Evolutionary conservation across 108 stramenopile genomes (phyloP).

Genomic region (Discostella stelligeroides): DNA sequence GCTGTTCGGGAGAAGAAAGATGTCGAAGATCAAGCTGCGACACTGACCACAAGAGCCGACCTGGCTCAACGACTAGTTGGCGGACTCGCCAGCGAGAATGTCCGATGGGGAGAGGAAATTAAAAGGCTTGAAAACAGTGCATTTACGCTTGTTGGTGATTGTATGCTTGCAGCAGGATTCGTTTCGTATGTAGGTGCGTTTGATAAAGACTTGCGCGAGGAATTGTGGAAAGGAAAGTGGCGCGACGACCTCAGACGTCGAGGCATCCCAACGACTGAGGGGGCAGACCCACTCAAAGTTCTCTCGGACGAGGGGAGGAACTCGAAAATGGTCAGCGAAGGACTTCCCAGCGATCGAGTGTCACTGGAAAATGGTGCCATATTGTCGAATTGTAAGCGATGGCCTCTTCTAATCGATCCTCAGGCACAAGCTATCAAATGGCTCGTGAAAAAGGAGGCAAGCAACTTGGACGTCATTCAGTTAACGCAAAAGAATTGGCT

Average conservation of each 20-base stretch:
- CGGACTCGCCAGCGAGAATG: conserved; percentile 86
- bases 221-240: conserved; percentile 80
- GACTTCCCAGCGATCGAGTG: conserved; percentile 89
- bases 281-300: conserved; percentile 78
- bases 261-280: conserved; percentile 75
- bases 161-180: conserved; percentile 89
- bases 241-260: conserved; percentile 66
- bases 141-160: conserved; percentile 82
- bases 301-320: conserved; percentile 84
- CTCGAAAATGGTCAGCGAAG: conserved; percentile 85
- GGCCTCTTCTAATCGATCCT: conserved; percentile 84
- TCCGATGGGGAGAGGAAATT: conserved; percentile 87
- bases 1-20: conserved; percentile 81
- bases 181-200: conserved; percentile 94
- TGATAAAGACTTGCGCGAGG: conserved; percentile 76
- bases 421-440: conserved; percentile 92
- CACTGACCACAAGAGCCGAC: conserved; percentile 66
- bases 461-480: conserved; percentile 62
- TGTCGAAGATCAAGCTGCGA: conserved; percentile 81
- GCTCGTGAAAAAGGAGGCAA: conserved; percentile 79
- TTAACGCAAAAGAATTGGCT: conserved; percentile 88
- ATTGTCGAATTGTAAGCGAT: conserved; percentile 86
- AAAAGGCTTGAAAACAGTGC: conserved; percentile 70
- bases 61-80: conserved; percentile 86
- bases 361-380: conserved; percentile 91